Percentiles rank a stretch among this genome's conserved stretches.
Evolutionary conservation across 495 filamentous ascomycete species (phyloP).

Genomic region (Parmelia sp.): DNA sequence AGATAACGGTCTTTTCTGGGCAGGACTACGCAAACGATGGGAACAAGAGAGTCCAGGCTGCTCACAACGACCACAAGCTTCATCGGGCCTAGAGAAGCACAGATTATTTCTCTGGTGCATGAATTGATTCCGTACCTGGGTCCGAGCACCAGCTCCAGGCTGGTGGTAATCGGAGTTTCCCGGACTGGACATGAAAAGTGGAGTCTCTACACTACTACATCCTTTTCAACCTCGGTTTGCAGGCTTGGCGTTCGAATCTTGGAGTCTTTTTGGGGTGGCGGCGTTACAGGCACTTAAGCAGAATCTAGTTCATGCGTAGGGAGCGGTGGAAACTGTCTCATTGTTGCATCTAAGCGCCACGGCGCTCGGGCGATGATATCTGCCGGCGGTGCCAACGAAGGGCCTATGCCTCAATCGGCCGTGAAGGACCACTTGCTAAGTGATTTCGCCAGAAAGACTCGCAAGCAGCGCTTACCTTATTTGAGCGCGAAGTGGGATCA

Average conservation of each 20-base stretch:
- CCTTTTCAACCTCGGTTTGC: constrained; percentile 69
- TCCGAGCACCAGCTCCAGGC: constrained; percentile 4
- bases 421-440: constrained; percentile 16
- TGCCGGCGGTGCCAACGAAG: constrained; percentile 51
- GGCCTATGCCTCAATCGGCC: constrained; percentile 11
- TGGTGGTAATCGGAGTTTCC: constrained; percentile 53
- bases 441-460: constrained; percentile 43
- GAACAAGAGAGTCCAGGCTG: not conserved
- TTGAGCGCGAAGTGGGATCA: not conserved
- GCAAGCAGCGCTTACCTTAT: constrained; percentile 27
- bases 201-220: constrained; percentile 81
- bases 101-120: not conserved
- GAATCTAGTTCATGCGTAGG: constrained; percentile 37
- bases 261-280: constrained; percentile 9
- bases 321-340: constrained; percentile 16
- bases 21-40: not conserved
- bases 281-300: constrained; percentile 38
- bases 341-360: constrained; percentile 24
- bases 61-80: not conserved
- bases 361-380: constrained; percentile 47
- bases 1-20: not conserved
- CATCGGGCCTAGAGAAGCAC: not conserved
- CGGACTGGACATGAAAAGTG: constrained; percentile 83
- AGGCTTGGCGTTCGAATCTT: constrained; percentile 51
- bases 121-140: not conserved